Evolutionary conservation across 352 stramenopile species (phyloP).

Genomic region (Globisporangium heterothallicum): DNA sequence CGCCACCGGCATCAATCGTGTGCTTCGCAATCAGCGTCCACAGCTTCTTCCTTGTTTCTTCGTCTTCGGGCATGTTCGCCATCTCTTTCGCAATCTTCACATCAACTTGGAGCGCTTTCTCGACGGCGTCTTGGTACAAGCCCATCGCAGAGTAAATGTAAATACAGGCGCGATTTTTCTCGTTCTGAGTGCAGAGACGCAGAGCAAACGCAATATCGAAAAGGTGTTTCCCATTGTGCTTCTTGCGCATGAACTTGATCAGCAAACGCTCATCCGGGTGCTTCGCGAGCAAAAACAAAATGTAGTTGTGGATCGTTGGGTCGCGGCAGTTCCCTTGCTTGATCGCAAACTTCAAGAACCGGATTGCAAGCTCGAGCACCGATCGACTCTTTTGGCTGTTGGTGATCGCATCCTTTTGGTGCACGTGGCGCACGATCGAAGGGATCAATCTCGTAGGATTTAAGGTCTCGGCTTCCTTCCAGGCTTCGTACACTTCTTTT

Average conservation of each 20-base stretch:
- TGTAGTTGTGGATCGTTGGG: constrained; percentile 91
- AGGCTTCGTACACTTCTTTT: constrained; percentile 88
- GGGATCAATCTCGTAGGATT: constrained; percentile 91
- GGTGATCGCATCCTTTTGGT: constrained; percentile 50
- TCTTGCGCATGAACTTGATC: constrained; percentile 90
- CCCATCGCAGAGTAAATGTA: constrained; percentile 94
- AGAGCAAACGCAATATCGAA: constrained; percentile 92
- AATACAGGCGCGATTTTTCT: constrained; percentile 90
- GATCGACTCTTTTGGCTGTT: constrained; percentile 56
- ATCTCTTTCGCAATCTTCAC: constrained; percentile 93
- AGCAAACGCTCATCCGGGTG: constrained; percentile 84
- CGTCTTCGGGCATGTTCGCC: constrained; percentile 86
- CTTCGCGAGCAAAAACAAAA: constrained; percentile 88
- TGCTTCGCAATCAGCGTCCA: constrained; percentile 93
- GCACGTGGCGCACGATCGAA: constrained; percentile 88
- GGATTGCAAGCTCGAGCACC: constrained; percentile 87
- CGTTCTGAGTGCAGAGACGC: constrained; percentile 88
- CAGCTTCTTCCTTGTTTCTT: constrained; percentile 88
- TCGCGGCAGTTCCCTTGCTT: constrained; percentile 85
- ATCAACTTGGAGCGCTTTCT: constrained; percentile 86
- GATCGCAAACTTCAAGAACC: constrained; percentile 92
- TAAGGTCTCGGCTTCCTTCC: constrained; percentile 85
- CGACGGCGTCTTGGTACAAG: constrained; percentile 89
- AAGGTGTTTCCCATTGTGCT: constrained; percentile 77
- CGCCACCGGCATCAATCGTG: constrained; percentile 83